Percentiles rank a stretch among this genome's conserved stretches.
Evolutionary conservation across 148 eudicot genomes (phyloP).

Genomic region (Silene conica): DNA sequence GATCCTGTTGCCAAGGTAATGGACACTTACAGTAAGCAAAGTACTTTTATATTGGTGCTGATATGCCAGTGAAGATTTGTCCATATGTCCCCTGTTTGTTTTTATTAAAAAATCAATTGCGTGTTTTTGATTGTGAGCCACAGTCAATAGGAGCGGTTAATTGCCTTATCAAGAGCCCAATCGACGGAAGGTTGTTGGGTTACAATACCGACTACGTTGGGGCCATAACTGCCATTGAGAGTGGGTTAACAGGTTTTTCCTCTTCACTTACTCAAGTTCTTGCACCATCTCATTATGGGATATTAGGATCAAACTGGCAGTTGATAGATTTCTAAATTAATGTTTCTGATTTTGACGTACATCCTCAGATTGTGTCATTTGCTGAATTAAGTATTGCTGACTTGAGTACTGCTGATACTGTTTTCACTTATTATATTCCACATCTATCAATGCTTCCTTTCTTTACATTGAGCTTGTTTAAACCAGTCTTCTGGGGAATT

Average conservation of each 20-base stretch:
- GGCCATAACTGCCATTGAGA: constrained; percentile 43
- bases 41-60: background rate
- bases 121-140: background rate
- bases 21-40: background rate
- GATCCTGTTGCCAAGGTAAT: constrained; percentile 44
- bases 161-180: constrained; percentile 39
- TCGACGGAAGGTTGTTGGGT: constrained; percentile 36
- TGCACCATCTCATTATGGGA: background rate
- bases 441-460: background rate
- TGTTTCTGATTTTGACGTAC: background rate
- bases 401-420: background rate
- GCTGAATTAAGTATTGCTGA: background rate
- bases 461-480: background rate
- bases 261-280: background rate
- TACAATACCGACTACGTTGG: constrained; percentile 39
- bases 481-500: background rate
- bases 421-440: background rate
- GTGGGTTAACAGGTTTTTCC: constrained; percentile 31
- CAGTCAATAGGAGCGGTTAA: constrained; percentile 42
- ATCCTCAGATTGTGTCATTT: background rate
- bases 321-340: background rate
- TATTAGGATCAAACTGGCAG: background rate
- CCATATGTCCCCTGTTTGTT: background rate
- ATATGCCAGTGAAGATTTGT: background rate
- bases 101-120: background rate